These are phyloP conservation scores for Colletotrichum higginsianum DNA, from an alignment of 2,329 filamentous ascomycete species.

Conservation along the genomic window DNA sequence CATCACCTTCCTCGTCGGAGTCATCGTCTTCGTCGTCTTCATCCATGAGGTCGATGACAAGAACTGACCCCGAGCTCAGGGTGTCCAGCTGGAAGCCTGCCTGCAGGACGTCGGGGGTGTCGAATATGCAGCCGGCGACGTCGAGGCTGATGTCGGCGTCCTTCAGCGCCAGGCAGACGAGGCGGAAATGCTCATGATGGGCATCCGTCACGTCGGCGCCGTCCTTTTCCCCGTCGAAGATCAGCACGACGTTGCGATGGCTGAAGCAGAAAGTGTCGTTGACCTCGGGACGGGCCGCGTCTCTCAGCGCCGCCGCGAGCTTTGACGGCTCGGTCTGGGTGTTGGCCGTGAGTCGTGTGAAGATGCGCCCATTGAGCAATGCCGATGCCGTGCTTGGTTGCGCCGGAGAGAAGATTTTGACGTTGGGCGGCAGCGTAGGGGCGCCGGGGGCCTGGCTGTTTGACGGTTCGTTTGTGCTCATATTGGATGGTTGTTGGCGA, in stretches of 20 bases:
- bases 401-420: slow-evolving; percentile 44
- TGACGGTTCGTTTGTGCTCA: slow-evolving; percentile 2
- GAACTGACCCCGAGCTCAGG: slow-evolving; percentile 43
- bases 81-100: slow-evolving; percentile 46
- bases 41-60: slow-evolving; percentile 45
- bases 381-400: slow-evolving; percentile 30
- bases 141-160: slow-evolving; percentile 44
- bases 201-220: slow-evolving; percentile 36
- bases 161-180: slow-evolving; percentile 45
- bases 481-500: background rate
- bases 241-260: slow-evolving; percentile 42
- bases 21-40: slow-evolving; percentile 42
- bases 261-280: slow-evolving; percentile 42
- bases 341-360: slow-evolving; percentile 44
- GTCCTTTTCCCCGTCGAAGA: slow-evolving; percentile 41
- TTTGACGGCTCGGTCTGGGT: slow-evolving; percentile 37
- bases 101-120: slow-evolving; percentile 36
- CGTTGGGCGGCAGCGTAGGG: slow-evolving; percentile 43
- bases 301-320: slow-evolving; percentile 35
- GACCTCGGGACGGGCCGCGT: slow-evolving; percentile 2
- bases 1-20: slow-evolving; percentile 42
- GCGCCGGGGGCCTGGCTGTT: background rate
- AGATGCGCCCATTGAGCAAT: slow-evolving; percentile 41
- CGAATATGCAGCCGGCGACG: slow-evolving; percentile 46
- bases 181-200: slow-evolving; percentile 46